A percentile compares a stretch with the other conserved stretches of the same genome.
Evolutionary conservation across 2,329 filamentous ascomycete genomes (phyloP).

Genomic region (Monosporascus sp.): DNA sequence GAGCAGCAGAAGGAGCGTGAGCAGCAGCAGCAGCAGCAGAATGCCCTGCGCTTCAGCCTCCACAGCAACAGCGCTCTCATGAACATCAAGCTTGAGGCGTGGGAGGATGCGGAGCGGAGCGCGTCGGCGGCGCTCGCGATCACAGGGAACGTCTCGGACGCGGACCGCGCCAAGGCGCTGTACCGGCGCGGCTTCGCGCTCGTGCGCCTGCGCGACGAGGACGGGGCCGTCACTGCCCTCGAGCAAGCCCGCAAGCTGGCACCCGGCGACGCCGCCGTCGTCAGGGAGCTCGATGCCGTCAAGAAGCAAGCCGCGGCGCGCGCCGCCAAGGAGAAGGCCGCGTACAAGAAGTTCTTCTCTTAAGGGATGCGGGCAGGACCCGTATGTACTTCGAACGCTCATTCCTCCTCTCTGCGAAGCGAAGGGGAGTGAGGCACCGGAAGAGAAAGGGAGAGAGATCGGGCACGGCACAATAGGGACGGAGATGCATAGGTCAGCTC

Average conservation of each 20-base stretch:
- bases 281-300: constrained; percentile 68
- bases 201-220: constrained; percentile 75
- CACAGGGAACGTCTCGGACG: constrained; percentile 52
- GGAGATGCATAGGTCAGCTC: no score
- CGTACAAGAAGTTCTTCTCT: constrained; percentile 85
- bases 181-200: constrained; percentile 78
- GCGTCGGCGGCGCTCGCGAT: constrained; percentile 71
- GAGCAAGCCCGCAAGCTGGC: constrained; percentile 68
- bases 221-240: constrained; percentile 69
- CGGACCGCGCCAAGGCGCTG: constrained; percentile 82
- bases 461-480: no score
- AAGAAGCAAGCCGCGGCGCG: constrained; percentile 71
- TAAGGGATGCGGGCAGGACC: constrained; percentile 22
- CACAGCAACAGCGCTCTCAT: constrained; percentile 87
- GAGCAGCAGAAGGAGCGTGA: constrained; percentile 42
- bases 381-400: no score
- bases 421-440: no score
- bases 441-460: no score
- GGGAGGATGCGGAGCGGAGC: constrained; percentile 62
- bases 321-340: constrained; percentile 83
- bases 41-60: constrained; percentile 72
- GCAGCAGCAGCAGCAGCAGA: constrained; percentile 51
- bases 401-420: no score
- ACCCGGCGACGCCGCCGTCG: constrained; percentile 69
- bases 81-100: constrained; percentile 72